Evolutionary conservation across 139 green algal species (phyloP), one percentile per base, ranked within the genome.

Genomic region (Chlorella ohadii): DNA sequence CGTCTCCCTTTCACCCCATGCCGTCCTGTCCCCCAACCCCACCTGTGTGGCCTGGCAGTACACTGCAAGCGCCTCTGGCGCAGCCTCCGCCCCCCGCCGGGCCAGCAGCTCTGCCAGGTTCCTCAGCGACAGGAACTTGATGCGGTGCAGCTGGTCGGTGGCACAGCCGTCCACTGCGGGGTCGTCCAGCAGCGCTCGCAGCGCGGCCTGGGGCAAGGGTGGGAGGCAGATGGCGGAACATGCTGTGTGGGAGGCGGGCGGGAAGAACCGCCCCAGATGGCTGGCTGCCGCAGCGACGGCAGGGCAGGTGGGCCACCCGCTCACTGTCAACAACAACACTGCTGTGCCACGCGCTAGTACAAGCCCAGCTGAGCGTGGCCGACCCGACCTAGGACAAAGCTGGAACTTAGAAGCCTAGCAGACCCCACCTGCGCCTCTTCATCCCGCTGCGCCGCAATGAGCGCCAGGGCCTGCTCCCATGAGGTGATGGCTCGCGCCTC

Each of bases 91-190:
- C 27, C 64, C 78, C 27, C 34, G 23, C 28, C 56, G 39, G 1
- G 68, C 67, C 27, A 88, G 67, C 34, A 84, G 34, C 20, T 79
- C 72, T 19, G 64, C 85, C 7, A 88, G 70, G 56, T 88, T 88
- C 47, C 81, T 88, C 0, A 86, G 36, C 5, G 79, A 61, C 51
- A 88, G 28, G 36, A 78, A 75, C 34, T 81, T 68, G 55, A 88
- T 56, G 12, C 79, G 51, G 5, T 86, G 85, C 51, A 88, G 80
- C 68, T 85, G 85, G 55, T 88, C 85, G 34, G 68, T 88, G 27
- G 67, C 79, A 28, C 68, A 56, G 3, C 33, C 70, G 22, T 63
- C 55, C 31, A 88, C 85, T 7, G 82, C 33, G 0, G 67, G 67
- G 23, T 86, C 78, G 12, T 41, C 56, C 27, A 88, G 51, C 51